A percentile compares a stretch with the other conserved stretches of the same genome.
phyloP scores from a whole-genome alignment of 441 rosid genomes.

The Adansonia rubrostipa region DNA sequence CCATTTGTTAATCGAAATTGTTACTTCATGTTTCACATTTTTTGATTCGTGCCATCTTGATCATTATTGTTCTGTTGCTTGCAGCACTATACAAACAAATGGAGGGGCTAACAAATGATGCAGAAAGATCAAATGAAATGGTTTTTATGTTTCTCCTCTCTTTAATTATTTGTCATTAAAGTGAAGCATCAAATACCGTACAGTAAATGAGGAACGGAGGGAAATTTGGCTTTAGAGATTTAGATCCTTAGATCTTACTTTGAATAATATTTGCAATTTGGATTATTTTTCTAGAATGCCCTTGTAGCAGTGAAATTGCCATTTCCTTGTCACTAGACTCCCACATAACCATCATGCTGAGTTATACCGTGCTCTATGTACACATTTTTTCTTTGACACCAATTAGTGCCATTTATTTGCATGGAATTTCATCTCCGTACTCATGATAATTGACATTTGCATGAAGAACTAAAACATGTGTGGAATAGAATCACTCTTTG shows the following conservation, averaged over 20 bases:
- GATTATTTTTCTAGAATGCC: background rate
- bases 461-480: background rate
- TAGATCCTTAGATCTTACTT: background rate
- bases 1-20: background rate
- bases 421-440: background rate
- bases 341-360: background rate
- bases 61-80: slow-evolving; percentile 35
- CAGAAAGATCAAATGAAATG: slow-evolving; percentile 88
- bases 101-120: slow-evolving; percentile 82
- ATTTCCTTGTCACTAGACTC: background rate
- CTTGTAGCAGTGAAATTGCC: background rate
- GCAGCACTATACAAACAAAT: slow-evolving; percentile 76
- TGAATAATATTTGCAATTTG: slow-evolving; percentile 7
- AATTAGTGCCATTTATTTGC: background rate
- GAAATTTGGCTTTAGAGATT: slow-evolving; percentile 10
- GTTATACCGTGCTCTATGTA: background rate
- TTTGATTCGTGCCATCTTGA: slow-evolving; percentile 21
- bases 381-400: background rate
- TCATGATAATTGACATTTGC: slow-evolving; percentile 12
- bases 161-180: slow-evolving; percentile 8
- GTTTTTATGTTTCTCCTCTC: slow-evolving; percentile 38
- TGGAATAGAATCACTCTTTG: background rate
- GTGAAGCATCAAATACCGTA: background rate
- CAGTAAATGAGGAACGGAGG: background rate
- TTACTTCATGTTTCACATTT: slow-evolving; percentile 5